Base-by-base conservation (phyloP, 305 asterid species). In the Solanum hybrid region DNA sequence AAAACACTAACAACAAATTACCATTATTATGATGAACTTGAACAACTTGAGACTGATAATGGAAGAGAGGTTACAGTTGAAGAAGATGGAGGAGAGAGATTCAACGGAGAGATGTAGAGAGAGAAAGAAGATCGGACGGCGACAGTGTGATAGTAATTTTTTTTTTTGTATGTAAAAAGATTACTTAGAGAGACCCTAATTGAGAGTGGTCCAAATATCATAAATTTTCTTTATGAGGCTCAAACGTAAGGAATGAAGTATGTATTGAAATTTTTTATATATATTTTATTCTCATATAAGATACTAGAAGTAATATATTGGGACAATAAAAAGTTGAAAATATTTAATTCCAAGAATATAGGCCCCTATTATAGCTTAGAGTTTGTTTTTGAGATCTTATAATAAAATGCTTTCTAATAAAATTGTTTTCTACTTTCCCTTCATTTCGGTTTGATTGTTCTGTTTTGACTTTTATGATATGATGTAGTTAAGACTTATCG, bases 121-220 rank as follows among this genome's bases (percentile, higher is more conserved):
- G 87, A 51, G 73, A 82, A 56, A 76, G 16, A 8, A 42, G 89
- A 87, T 87, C 89, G 75, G 76, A 87, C 89, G 86, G 89, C 89
- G 60, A 87, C 32, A 87, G 89, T 86, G 10, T 35, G 36, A 24
- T 72, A 56, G 46, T 85, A 85, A 46, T 13, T 56, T 32, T 31
- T 56, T 31, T 56, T 16, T 71, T 32, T 10, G 29, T 77, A 77
- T 20, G 85, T n/a, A 31, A 17, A 56, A 38, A 40, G 81, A 46
- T 35, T 35, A 20, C 32, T 71, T 60, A 87, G 36, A 32, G 88
- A 34, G 40, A 87, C 82, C 64, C 40, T 71, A 38, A 35, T 22
- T 26, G 32, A 29, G 66, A 38, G 66, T 72, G 84, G 82, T 87
- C 89, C 82, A 72, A 36, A 71, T 71, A 11, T 86, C 26, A n/a